Conservation (phyloP, 2,329 filamentous ascomycete genomes). For the Dothideomycetidae sp. region DNA sequence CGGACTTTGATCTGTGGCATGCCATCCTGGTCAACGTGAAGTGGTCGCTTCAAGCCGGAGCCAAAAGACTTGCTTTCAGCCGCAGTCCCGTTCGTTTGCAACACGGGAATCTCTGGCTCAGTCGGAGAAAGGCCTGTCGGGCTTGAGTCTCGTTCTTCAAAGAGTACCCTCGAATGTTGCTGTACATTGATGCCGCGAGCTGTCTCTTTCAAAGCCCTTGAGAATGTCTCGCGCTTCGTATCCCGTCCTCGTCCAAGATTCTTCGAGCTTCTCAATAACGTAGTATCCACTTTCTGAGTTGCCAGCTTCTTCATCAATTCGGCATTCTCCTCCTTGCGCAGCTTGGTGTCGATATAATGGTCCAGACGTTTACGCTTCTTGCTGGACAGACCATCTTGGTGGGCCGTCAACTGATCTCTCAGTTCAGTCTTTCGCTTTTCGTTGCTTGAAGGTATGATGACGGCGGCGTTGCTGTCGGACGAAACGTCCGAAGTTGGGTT, state of each 20-base stretch:
- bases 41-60: constrained; percentile 70
- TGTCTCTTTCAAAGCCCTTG: constrained; percentile 49
- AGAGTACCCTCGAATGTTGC: constrained; percentile 40
- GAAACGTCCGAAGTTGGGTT: constrained; percentile 23
- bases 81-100: background rate
- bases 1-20: constrained; percentile 71
- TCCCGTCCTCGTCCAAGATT: constrained; percentile 59
- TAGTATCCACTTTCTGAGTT: constrained; percentile 66
- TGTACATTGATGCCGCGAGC: constrained; percentile 47
- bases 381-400: constrained; percentile 41
- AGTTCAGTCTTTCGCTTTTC: constrained; percentile 43
- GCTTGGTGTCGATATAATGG: constrained; percentile 72
- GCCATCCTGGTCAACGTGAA: constrained; percentile 67
- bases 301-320: constrained; percentile 73
- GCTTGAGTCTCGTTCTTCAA: constrained; percentile 25
- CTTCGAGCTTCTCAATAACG: constrained; percentile 61
- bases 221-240: constrained; percentile 55
- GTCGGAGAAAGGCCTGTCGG: constrained; percentile 14
- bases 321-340: constrained; percentile 84
- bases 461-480: constrained; percentile 41
- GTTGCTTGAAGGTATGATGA: constrained; percentile 34
- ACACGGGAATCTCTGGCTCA: constrained; percentile 9
- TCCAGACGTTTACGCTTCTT: constrained; percentile 56
- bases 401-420: constrained; percentile 39
- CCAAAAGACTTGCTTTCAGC: constrained; percentile 35